Evolutionary conservation across 192 early-diverging fungal species (phyloP).

Genomic region (Oehlia diaphana): DNA sequence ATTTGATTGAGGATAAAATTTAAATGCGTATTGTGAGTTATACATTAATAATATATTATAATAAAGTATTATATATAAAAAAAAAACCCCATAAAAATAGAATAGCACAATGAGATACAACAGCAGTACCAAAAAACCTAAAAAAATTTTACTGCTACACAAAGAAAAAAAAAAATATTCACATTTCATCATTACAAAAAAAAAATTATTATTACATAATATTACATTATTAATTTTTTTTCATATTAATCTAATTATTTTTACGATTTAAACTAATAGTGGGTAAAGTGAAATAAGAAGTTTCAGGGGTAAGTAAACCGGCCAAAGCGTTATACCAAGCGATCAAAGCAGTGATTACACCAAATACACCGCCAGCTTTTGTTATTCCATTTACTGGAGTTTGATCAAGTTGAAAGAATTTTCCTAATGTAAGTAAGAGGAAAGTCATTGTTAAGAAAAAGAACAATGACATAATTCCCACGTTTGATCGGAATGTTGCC

Average conservation of each 20-base stretch:
- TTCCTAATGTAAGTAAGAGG: slow-evolving; percentile 64
- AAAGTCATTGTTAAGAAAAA: slow-evolving; percentile 68
- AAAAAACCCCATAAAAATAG: no score
- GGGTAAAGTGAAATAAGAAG: slow-evolving; percentile 55
- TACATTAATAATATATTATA: no score
- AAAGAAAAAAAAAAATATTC: no score
- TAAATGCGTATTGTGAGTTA: no score
- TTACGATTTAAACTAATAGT: slow-evolving; percentile 20
- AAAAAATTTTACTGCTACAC: no score
- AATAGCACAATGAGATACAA: no score
- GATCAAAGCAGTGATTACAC: slow-evolving; percentile 68
- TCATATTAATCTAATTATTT: background rate
- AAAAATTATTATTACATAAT: background rate
- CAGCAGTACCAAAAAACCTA: no score
- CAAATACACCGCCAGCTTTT: slow-evolving; percentile 66
- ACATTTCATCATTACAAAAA: background rate
- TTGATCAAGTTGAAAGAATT: slow-evolving; percentile 46
- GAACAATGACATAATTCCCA: slow-evolving; percentile 71
- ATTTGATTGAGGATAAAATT: no score
- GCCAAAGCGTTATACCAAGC: slow-evolving; percentile 76
- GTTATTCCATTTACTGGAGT: slow-evolving; percentile 32
- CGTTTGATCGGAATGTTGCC: slow-evolving; percentile 62
- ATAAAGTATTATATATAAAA: no score
- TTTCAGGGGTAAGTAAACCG: slow-evolving; percentile 54
- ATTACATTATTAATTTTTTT: background rate